Evolutionary conservation across 139 green algal genomes (phyloP).

Genomic region (Mesotaenium endlicherianum): DNA sequence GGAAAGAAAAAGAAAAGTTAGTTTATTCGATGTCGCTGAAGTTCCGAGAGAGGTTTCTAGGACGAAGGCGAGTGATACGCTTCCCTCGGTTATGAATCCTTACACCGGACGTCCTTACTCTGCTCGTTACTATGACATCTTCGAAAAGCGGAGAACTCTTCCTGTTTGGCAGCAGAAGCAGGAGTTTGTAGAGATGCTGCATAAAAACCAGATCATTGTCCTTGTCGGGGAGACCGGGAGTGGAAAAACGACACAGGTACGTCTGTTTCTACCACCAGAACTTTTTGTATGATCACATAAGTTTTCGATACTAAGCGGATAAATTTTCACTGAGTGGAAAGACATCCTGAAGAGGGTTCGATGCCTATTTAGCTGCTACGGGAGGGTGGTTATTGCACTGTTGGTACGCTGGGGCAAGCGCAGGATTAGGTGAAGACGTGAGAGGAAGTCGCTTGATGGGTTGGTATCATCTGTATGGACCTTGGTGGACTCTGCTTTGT

Average conservation of each 20-base stretch:
- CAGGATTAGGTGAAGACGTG: too few species aligned
- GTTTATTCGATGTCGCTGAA: constrained; percentile 38
- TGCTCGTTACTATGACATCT: constrained; percentile 87
- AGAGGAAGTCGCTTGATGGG: too few species aligned
- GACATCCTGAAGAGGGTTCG: too few species aligned
- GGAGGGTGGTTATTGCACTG: too few species aligned
- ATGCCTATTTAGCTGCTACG: too few species aligned
- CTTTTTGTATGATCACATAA: too few species aligned
- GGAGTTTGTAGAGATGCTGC: constrained; percentile 91
- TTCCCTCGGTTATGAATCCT: constrained; percentile 15
- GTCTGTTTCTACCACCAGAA: too few species aligned
- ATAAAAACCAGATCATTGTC: constrained; percentile 91
- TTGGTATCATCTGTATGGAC: too few species aligned
- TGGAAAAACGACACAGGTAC: constrained; percentile 93
- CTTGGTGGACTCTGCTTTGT: too few species aligned
- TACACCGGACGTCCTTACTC: constrained; percentile 78
- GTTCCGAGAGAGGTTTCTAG: not conserved
- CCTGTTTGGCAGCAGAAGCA: constrained; percentile 94
- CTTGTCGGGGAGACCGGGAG: constrained; percentile 96
- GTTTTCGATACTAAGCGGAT: too few species aligned
- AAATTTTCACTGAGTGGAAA: too few species aligned
- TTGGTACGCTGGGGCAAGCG: too few species aligned
- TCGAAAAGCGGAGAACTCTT: constrained; percentile 80
- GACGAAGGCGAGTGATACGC: not conserved
- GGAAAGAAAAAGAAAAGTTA: constrained; percentile 48